Evolutionary conservation across 306 rosid genomes (phyloP).

Genomic region (Prunus padus): DNA sequence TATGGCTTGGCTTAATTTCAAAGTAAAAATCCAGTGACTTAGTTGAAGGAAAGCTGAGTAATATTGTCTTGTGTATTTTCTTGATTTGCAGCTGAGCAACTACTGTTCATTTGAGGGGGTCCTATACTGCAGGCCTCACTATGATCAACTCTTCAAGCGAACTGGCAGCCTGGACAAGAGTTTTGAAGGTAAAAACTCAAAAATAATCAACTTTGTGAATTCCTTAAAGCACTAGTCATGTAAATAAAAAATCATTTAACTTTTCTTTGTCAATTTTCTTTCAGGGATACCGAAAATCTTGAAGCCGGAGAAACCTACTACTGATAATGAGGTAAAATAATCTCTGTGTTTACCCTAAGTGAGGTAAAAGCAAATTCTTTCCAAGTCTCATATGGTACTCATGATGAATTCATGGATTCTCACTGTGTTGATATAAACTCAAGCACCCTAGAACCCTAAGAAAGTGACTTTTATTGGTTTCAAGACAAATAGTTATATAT

Average conservation of each 20-base stretch:
- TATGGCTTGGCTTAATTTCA: conserved; percentile 17
- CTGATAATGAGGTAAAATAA: conserved; percentile 41
- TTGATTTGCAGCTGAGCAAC: conserved; percentile 64
- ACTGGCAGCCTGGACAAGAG: conserved; percentile 88
- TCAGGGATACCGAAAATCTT: conserved; percentile 66
- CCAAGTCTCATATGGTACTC: no score
- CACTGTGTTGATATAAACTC: no score
- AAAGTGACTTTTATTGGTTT: no score
- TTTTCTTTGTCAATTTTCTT: conserved; percentile 12
- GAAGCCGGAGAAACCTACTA: conserved; percentile 47
- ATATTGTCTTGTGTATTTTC: not conserved
- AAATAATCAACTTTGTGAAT: not conserved
- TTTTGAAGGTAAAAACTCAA: conserved; percentile 51
- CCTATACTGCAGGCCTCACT: conserved; percentile 89
- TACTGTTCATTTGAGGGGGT: conserved; percentile 83
- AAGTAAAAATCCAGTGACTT: not conserved
- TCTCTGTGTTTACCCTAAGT: not conserved
- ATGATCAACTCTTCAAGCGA: conserved; percentile 82
- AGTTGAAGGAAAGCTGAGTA: not conserved
- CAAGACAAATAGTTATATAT: no score
- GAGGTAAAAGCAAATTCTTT: no score
- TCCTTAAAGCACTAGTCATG: no score
- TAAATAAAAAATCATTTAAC: not conserved
- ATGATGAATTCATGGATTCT: no score
- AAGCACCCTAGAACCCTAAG: no score